Percentiles rank a stretch among this genome's conserved stretches.
Evolutionary conservation across 1,139 yeast species (phyloP).

Genomic region (Hemisphaericaspora xylofermentans): DNA sequence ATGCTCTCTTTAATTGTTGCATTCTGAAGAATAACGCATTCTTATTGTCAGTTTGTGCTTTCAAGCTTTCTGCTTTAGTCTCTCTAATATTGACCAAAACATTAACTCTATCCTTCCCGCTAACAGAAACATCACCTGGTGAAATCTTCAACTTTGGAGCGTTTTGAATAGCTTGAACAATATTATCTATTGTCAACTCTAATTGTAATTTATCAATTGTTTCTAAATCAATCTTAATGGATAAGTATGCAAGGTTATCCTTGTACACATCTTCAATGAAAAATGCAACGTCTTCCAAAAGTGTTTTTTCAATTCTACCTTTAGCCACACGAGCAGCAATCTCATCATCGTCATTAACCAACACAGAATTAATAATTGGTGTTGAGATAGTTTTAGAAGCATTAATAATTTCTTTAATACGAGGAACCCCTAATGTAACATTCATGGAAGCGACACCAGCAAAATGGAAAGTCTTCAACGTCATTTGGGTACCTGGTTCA

Average conservation of each 20-base stretch:
- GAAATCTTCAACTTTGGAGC: slow-evolving; percentile 90
- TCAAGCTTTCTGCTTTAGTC: slow-evolving; percentile 39
- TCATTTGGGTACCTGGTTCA: slow-evolving; percentile 99
- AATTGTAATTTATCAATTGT: slow-evolving; percentile 89
- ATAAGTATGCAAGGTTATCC: slow-evolving; percentile 73
- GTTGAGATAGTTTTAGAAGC: slow-evolving; percentile 95
- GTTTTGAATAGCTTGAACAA: slow-evolving; percentile 74
- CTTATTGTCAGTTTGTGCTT: slow-evolving; percentile 24
- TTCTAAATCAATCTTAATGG: slow-evolving; percentile 76
- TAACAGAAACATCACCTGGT: slow-evolving; percentile 67
- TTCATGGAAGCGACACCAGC: slow-evolving; percentile 99
- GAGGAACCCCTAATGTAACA: slow-evolving; percentile 97
- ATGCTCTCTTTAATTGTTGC: slow-evolving; percentile 81
- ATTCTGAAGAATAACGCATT: slow-evolving; percentile 79
- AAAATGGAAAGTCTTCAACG: slow-evolving; percentile 97
- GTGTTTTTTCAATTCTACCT: slow-evolving; percentile 94
- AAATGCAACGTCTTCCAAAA: slow-evolving; percentile 79
- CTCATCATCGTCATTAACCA: slow-evolving; percentile 92
- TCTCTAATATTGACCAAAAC: slow-evolving; percentile 69
- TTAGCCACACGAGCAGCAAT: slow-evolving; percentile 98
- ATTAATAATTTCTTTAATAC: slow-evolving; percentile 96
- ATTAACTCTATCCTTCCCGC: slow-evolving; percentile 68
- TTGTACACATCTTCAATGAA: slow-evolving; percentile 93
- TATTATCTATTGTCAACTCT: slow-evolving; percentile 81
- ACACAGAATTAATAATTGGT: slow-evolving; percentile 91